Evolutionary conservation across 2,329 filamentous ascomycete genomes (phyloP).

Genomic region (Fusarium humuli): DNA sequence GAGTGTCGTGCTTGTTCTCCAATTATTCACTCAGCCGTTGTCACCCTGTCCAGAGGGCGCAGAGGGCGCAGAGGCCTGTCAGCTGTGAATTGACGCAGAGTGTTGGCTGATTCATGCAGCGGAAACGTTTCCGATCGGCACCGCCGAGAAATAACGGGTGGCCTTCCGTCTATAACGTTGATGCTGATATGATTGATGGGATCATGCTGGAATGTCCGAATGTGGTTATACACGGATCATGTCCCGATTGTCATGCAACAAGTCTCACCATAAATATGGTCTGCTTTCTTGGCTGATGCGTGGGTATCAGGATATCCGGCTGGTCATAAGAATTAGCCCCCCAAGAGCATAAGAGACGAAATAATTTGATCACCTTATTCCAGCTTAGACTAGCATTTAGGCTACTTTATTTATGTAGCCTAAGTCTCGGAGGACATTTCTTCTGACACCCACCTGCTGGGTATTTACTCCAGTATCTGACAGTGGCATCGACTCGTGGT

Average conservation of each 20-base stretch:
- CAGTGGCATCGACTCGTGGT: too few species aligned
- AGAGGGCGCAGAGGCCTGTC: background rate
- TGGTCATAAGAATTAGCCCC: too few species aligned
- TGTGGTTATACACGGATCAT: background rate
- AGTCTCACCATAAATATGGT: background rate
- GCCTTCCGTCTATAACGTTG: background rate
- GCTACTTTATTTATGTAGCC: too few species aligned
- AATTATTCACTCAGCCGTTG: background rate
- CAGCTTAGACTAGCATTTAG: too few species aligned
- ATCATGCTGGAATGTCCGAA: slow-evolving; percentile 10
- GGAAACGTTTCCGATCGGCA: slow-evolving; percentile 19
- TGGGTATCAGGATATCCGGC: background rate
- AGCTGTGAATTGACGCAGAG: background rate
- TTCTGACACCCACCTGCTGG: too few species aligned
- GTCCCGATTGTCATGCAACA: slow-evolving; percentile 3
- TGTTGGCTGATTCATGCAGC: background rate
- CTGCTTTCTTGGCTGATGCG: background rate
- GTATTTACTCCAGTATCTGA: too few species aligned
- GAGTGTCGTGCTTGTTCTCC: background rate
- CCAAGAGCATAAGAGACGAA: too few species aligned
- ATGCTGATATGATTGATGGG: background rate
- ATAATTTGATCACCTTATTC: too few species aligned
- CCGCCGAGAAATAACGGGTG: slow-evolving; percentile 6
- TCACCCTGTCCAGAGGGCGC: background rate
- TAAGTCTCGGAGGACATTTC: too few species aligned